A percentile compares a stretch with the other conserved stretches of the same genome.
Conservation (phyloP, 2,329 filamentous ascomycete genomes). For the Talaromyces sp. region DNA sequence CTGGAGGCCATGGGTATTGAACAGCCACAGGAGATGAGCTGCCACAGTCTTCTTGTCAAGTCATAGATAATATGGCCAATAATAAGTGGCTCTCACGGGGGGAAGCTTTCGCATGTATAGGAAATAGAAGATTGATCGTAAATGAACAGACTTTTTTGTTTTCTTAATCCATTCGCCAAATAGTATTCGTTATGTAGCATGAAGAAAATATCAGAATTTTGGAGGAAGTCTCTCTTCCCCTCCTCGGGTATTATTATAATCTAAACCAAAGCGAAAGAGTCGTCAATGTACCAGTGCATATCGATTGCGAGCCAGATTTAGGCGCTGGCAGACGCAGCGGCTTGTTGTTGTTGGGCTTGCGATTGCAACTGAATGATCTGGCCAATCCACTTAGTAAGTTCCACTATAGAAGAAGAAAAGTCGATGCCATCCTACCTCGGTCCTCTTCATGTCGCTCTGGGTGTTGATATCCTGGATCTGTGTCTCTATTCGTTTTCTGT, state of each 20-base stretch:
- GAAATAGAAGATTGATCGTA: background rate
- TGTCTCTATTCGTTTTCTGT: conserved; percentile 59
- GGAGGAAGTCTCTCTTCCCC: background rate
- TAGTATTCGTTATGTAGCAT: background rate
- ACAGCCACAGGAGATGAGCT: conserved; percentile 88
- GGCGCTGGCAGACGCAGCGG: conserved; percentile 24
- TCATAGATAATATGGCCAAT: conserved; percentile 23
- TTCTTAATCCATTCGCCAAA: background rate
- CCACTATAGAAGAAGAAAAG: background rate
- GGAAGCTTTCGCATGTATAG: background rate
- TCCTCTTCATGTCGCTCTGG: conserved; percentile 59
- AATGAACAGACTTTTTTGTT: background rate
- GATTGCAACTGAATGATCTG: conserved; percentile 13
- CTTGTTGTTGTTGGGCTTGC: conserved; percentile 29
- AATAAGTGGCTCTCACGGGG: background rate
- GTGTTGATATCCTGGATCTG: conserved; percentile 60
- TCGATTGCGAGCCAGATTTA: conserved; percentile 16
- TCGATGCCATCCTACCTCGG: conserved; percentile 45
- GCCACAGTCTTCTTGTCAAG: conserved; percentile 76
- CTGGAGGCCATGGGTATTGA: conserved; percentile 85
- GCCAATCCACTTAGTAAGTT: background rate
- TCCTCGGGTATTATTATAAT: background rate
- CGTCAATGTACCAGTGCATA: background rate
- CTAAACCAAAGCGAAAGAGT: background rate
- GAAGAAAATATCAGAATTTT: background rate